Conservation (phyloP, 192 early-diverging fungal genomes). For the Coemansia sp. region DNA sequence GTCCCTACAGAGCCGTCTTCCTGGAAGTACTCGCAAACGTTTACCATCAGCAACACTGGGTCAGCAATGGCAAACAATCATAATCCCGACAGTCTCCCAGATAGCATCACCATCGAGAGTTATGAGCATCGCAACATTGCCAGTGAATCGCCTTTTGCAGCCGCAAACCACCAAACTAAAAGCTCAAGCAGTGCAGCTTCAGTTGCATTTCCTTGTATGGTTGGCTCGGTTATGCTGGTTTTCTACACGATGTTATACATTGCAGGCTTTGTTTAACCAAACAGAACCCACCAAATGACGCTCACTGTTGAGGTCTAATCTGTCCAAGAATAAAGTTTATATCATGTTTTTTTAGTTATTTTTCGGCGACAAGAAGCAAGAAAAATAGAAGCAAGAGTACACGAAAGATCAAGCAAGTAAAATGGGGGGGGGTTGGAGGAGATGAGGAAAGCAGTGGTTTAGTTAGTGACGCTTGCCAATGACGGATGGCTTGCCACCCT, state of each 20-base stretch:
- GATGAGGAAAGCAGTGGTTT: not conserved
- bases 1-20: not conserved
- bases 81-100: not conserved
- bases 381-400: not conserved
- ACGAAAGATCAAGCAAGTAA: not conserved
- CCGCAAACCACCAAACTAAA: not conserved
- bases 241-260: too few relatives aligned
- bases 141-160: not conserved
- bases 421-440: not conserved
- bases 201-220: not conserved
- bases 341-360: too few relatives aligned
- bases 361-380: not conserved
- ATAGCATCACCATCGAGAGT: not conserved
- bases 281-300: too few relatives aligned
- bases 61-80: not conserved
- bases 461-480: slow-evolving; percentile 38
- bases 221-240: not conserved
- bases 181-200: not conserved
- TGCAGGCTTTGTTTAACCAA: too few relatives aligned
- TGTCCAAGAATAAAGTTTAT: too few relatives aligned
- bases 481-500: slow-evolving; percentile 42
- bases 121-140: not conserved
- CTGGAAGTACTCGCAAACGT: slow-evolving; percentile 32
- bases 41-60: slow-evolving; percentile 12
- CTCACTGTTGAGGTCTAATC: too few relatives aligned